Evolutionary conservation across 805 yeast genomes (phyloP), one percentile per base, ranked within the genome.

Genomic region (Cyberlindnera petersonii): DNA sequence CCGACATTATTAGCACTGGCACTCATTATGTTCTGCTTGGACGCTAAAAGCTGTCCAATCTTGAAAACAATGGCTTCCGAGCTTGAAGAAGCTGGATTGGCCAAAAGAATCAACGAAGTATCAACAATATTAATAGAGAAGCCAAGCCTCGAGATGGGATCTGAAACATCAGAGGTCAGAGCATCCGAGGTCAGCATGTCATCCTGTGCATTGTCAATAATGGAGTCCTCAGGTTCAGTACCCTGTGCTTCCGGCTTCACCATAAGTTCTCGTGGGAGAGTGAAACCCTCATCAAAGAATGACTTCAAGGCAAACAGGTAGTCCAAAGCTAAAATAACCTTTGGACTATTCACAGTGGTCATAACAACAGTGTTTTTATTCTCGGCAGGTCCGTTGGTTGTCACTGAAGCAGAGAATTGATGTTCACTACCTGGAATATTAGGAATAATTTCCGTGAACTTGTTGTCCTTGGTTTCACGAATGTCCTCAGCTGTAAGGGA

Each of bases 11-110:
- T 74, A 0, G 86, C 81, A 20, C 85, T 77, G 6, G 88, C 56
- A 0, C 91, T 73, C 0, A 74, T 61, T 4, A 82, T 75, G 40
- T 78, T 75, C 52, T 83, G 88, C 42, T 82, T 77, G 0, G 91
- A 73, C 4, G 86, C 56, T 31, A 82, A 63, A 3, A 88, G 61
- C 53, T 89, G 96, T 43, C 83, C 94, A 11, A 88, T 77, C 53
- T 86, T 85, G 65, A 93, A 82, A 2, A 91, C 96, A 44, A 91
- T 74, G 0, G 98, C 98, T 52, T 89, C 95, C 0, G 95, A 77
- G 44, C 79, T 71, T 3, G 61, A 56, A 7, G 71, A 66, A 1
- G 81, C 71, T 0, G 96, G 86, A 56, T 91, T 85, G 0, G 96
- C 95, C 30, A 93, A 62, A 22, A 93, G 62, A 15, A 86, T 77